Evolutionary conservation across 805 yeast genomes (phyloP).

Genomic region (Ogataea pini): DNA sequence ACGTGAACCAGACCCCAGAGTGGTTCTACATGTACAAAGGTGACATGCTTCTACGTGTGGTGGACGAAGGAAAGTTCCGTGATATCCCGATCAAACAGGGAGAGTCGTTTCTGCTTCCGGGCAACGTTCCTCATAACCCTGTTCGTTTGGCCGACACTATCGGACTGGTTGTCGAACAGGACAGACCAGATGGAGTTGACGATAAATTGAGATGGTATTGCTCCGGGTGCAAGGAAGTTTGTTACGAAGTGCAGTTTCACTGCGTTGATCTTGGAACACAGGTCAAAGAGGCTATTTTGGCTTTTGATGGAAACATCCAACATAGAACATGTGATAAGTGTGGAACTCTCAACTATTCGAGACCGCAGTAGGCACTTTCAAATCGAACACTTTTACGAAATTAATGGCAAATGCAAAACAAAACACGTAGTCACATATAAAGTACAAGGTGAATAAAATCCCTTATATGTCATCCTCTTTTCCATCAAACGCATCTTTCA

Average conservation of each 20-base stretch:
- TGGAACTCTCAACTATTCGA: constrained; percentile 71
- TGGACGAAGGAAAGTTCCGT: constrained; percentile 72
- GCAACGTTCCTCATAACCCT: constrained; percentile 86
- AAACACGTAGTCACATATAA: no score
- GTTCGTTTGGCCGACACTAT: constrained; percentile 82
- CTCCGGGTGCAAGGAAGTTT: constrained; percentile 59
- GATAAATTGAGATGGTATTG: constrained; percentile 92
- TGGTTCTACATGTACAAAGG: constrained; percentile 91
- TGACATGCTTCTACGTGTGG: constrained; percentile 78
- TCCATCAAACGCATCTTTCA: constrained; percentile 52
- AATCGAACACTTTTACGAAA: background rate
- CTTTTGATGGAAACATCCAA: constrained; percentile 61
- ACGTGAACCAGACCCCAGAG: constrained; percentile 91
- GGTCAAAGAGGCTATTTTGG: constrained; percentile 76
- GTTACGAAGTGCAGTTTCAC: constrained; percentile 70
- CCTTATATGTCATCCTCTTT: no score
- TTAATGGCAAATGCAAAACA: no score
- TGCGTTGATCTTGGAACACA: constrained; percentile 87
- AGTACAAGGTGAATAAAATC: no score
- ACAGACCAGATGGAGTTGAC: constrained; percentile 68
- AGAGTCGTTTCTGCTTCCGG: constrained; percentile 84
- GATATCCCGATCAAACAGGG: constrained; percentile 81
- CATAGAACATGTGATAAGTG: constrained; percentile 75
- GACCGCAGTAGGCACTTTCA: constrained; percentile 43
- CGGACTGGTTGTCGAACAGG: constrained; percentile 91